Base-by-base conservation (phyloP, 805 yeast genomes). In the Nakazawaea peltata region DNA sequence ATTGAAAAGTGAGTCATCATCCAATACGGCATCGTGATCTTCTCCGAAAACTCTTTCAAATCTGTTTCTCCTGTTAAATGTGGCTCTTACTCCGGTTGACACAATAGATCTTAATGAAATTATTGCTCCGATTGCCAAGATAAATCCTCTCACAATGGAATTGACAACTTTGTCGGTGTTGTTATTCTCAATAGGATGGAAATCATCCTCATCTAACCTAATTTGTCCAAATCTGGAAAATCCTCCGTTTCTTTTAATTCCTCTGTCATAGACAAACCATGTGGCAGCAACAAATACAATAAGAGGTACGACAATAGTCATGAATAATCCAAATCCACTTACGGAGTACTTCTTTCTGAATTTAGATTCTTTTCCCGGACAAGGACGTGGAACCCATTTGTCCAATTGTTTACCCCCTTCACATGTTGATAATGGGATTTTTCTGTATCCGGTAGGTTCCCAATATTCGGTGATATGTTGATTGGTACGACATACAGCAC, bases 371-470 rank as follows among this genome's bases (percentile, higher is more conserved):
- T 77, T 83, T 1, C 97, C 97, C 4, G 97, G 97, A 56, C 98
- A 92, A 6, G 97, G 73, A 36, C 61, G 67, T 3, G 81, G 66
- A 14, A 61, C 67, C 54, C 77, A 71, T 26, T 70, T 65, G 50
- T 84, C 97, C 34, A 84, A 69, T 39, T 69, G 65, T 37, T 74
- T 57, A 3, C 97, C 97, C 16, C 86, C 94, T 29, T 62, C 68
- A 62, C 98, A 92, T 0, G 95, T 84, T 10, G 92, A 79, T 37
- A 83, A 53, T 1, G 95, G 92, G 19, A 88, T 71, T 47, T 75
- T 77, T 53, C 98, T 74, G 56, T 92, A 92, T 1, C 97, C 98
- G 1, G 97, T 87, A 12, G 95, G 86, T 45, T 80, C 80, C 66
- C 77, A 84, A 54, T 75, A 88, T 51, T 84, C 87, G 42, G 77